A percentile compares a stretch with the other conserved stretches of the same genome.
Conservation (phyloP, 345 rosid species). For the Linum usitatissimum region DNA sequence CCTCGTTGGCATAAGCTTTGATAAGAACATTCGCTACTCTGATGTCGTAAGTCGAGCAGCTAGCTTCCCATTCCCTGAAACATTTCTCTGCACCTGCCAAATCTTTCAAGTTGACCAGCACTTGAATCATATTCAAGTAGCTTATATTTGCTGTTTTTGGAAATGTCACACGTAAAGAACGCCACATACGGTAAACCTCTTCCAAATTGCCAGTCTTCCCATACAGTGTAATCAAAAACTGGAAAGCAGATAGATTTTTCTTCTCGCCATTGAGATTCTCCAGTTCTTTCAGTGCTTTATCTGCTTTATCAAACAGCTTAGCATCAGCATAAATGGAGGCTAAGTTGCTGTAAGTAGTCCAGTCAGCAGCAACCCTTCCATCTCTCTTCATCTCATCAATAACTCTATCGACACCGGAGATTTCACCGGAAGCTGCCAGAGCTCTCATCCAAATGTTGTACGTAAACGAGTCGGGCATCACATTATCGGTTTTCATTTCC, state of each 20-base stretch:
- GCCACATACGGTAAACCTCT: slow-evolving; percentile 89
- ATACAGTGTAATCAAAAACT: slow-evolving; percentile 69
- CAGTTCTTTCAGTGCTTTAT: slow-evolving; percentile 66
- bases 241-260: slow-evolving; percentile 55
- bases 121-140: slow-evolving; percentile 89
- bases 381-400: slow-evolving; percentile 81
- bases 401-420: slow-evolving; percentile 73
- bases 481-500: slow-evolving; percentile 64
- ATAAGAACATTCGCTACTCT: slow-evolving; percentile 62
- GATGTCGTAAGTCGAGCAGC: slow-evolving; percentile 58
- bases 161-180: slow-evolving; percentile 74
- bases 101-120: slow-evolving; percentile 72
- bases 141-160: slow-evolving; percentile 62
- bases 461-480: slow-evolving; percentile 50
- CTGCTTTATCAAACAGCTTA: slow-evolving; percentile 54
- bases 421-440: slow-evolving; percentile 57
- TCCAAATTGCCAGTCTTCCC: slow-evolving; percentile 54
- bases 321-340: slow-evolving; percentile 77
- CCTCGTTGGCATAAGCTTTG: slow-evolving; percentile 54
- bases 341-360: slow-evolving; percentile 89
- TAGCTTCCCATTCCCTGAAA: slow-evolving; percentile 77
- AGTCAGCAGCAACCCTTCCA: slow-evolving; percentile 68
- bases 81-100: slow-evolving; percentile 84
- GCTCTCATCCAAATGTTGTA: slow-evolving; percentile 98
- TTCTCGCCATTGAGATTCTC: slow-evolving; percentile 54